Evolutionary conservation across 257 asterid species (phyloP).

Genomic region (Primulina huaijiensis): DNA sequence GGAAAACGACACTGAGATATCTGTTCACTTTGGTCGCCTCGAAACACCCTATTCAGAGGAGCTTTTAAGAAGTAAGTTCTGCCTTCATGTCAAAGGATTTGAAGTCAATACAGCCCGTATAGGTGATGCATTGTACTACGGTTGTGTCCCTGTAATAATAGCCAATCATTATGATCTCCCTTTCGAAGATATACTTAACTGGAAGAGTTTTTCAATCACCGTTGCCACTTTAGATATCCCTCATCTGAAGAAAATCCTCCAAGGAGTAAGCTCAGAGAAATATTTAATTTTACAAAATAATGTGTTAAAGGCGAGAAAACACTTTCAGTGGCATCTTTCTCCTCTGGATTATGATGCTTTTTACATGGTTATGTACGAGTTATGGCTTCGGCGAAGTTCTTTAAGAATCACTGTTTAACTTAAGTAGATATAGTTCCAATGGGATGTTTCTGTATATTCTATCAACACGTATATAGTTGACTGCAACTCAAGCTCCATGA

Average conservation of each 20-base stretch:
- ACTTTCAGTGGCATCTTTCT: conserved; percentile 75
- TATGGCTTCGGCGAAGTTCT: conserved; percentile 74
- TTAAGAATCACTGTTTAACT: conserved; percentile 28
- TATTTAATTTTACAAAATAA: conserved; percentile 43
- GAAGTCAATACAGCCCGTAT: conserved; percentile 94
- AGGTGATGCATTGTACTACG: conserved; percentile 73
- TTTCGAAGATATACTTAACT: conserved; percentile 62
- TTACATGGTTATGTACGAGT: conserved; percentile 76
- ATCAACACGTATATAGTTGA: no score
- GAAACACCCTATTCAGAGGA: conserved; percentile 56
- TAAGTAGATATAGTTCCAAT: conserved; percentile 11
- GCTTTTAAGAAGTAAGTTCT: conserved; percentile 68
- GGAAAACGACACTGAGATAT: conserved; percentile 64
- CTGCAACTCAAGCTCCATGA: no score
- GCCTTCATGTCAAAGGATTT: conserved; percentile 89
- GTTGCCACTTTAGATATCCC: conserved; percentile 80
- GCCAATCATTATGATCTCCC: conserved; percentile 96
- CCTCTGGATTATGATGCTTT: conserved; percentile 80
- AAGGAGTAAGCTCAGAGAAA: conserved; percentile 37
- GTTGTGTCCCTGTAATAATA: conserved; percentile 82
- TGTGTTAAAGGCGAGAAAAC: conserved; percentile 59
- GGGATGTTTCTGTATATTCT: neutral
- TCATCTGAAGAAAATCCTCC: conserved; percentile 60
- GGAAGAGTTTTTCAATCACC: conserved; percentile 69
- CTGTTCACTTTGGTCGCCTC: conserved; percentile 52